Conservation (phyloP, 768 basidiomycete species). For the Amanita polypyramis region DNA sequence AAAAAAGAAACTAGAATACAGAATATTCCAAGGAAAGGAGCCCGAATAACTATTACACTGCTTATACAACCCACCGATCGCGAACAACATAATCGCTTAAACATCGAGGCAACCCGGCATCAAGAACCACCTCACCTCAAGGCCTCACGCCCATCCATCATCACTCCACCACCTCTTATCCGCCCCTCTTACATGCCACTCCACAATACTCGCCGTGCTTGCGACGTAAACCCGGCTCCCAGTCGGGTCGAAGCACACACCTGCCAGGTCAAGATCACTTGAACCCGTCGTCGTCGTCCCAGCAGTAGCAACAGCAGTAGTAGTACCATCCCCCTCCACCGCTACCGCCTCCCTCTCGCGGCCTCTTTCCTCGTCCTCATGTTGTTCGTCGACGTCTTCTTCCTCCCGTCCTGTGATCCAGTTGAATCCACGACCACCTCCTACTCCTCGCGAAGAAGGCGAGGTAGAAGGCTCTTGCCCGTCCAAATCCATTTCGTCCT, state of each 20-base stretch:
- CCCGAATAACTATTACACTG: too few species aligned
- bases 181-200: conserved; percentile 66
- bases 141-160: conserved; percentile 34
- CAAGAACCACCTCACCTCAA: too few species aligned
- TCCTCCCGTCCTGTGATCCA: conserved; percentile 5
- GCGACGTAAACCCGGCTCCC: conserved; percentile 64
- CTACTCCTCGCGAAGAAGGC: conserved; percentile 6
- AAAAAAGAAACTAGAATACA: too few species aligned
- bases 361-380: too few species aligned
- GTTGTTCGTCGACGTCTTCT: conserved; percentile 10
- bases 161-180: conserved; percentile 68
- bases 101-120: too few species aligned
- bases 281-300: conserved; percentile 15
- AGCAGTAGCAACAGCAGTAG: too few species aligned
- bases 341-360: conserved; percentile 8
- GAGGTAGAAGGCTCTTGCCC: not conserved
- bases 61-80: too few species aligned
- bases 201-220: conserved; percentile 53
- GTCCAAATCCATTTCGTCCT: conserved; percentile 4
- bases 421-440: conserved; percentile 4
- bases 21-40: too few species aligned
- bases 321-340: conserved; percentile 1
- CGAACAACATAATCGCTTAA: too few species aligned
- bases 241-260: conserved; percentile 62
- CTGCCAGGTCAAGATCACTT: conserved; percentile 47